Evolutionary conservation across 2,329 filamentous ascomycete species (phyloP).

Genomic region (Penicillium sp.): DNA sequence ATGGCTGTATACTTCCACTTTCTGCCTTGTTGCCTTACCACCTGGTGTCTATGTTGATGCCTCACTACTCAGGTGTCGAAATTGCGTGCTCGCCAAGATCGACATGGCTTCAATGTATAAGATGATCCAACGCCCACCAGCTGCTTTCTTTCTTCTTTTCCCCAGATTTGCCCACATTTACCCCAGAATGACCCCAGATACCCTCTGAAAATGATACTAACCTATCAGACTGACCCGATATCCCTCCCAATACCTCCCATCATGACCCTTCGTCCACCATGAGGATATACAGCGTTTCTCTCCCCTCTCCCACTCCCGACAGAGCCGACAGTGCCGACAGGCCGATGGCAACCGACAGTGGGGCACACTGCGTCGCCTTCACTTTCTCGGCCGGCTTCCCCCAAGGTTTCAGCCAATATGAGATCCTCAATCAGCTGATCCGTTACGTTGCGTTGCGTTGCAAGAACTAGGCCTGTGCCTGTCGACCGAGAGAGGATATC

Average conservation of each 20-base stretch:
- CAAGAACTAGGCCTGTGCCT: background rate
- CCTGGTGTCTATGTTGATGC: background rate
- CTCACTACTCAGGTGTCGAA: constrained; percentile 3
- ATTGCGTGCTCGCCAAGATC: constrained; percentile 36
- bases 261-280: background rate
- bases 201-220: background rate
- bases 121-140: constrained; percentile 25
- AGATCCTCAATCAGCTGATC: constrained; percentile 4
- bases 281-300: background rate
- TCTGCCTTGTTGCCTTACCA: no score
- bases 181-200: background rate
- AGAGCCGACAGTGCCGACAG: constrained; percentile 29
- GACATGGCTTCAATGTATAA: constrained; percentile 33
- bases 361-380: constrained; percentile 22
- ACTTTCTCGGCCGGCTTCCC: constrained; percentile 19
- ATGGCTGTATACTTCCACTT: background rate
- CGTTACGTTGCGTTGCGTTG: background rate
- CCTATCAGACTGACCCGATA: no score
- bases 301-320: constrained; percentile 9
- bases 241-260: background rate
- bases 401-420: background rate
- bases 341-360: constrained; percentile 34
- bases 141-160: constrained; percentile 6
- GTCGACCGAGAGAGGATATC: constrained; percentile 10
- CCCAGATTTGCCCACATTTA: background rate